Evolutionary conservation across 257 asterid genomes (phyloP), one percentile per base, ranked within the genome.

Genomic region (Petunia axillaris): DNA sequence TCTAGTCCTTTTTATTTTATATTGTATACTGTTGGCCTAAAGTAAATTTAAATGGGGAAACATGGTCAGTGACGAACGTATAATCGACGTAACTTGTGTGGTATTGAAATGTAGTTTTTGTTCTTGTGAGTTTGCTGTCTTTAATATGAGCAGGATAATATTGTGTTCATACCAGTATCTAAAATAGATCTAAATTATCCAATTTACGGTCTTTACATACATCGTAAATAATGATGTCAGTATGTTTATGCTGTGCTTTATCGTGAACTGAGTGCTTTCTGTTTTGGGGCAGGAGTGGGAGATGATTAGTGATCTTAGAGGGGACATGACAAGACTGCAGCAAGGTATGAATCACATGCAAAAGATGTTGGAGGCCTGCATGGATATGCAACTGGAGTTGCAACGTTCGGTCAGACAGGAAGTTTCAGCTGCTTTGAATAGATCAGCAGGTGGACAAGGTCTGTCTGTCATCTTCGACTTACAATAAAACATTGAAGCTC

Each of bases 381-480:
- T 93, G 98, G 98, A 93, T 90, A 93, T 93, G 99, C 99, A 95
- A 80, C 87, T 95, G 80, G 99, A 95, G 89, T 92, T 95, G 83
- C 98, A 95, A 77, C 93, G 99, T 65, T 91, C 98, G 2, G 97
- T 95, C 68, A 86, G 97, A 48, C 99, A 95, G 85, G 99, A 95
- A 87, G 94, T 95, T 80, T 95, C 99, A 13, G 96, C 99, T 77
- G 97, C 98, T 86, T 91, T 95, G 39, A 95, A 92, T 80, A 87
- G 97, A 79, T 88, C 98, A 76, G 82, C 87, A 66, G 89, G 93
- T 59, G 97, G 87, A 81, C 94, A 87, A 91, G 98, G 98, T 94
- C 60, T 53, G 87, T 75, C 35, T 67, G 59, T 57, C 77, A 81
- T 76, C 55, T 59, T 78, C 25, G 39, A 40, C 53, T 13, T 76